phyloP scores from a whole-genome alignment of 441 rosid species.

The Eruca vesicaria region DNA sequence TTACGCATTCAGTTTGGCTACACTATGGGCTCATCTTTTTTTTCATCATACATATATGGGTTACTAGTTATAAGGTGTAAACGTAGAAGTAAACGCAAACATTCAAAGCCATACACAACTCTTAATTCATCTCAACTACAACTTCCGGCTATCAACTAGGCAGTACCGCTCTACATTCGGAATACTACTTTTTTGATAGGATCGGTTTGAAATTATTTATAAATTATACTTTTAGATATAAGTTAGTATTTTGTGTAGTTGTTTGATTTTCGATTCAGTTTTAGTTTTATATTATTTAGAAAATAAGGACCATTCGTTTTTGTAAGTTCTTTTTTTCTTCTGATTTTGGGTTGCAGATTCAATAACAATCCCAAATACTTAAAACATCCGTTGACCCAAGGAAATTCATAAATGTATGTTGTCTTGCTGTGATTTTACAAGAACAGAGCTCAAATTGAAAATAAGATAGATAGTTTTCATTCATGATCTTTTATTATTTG shows the following conservation, averaged over 20 bases:
- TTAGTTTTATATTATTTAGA: too few relatives aligned
- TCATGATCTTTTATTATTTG: not conserved
- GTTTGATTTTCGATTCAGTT: too few relatives aligned
- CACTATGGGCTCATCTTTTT: not conserved
- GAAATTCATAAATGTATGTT: not conserved
- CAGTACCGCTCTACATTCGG: too few relatives aligned
- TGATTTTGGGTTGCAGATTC: too few relatives aligned
- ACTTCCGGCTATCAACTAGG: not conserved
- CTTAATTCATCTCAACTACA: not conserved
- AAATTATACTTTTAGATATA: too few relatives aligned
- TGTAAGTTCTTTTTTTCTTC: too few relatives aligned
- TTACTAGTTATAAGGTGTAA: not conserved
- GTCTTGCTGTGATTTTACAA: not conserved
- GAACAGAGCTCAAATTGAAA: not conserved
- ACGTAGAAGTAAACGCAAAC: not conserved
- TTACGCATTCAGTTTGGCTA: not conserved
- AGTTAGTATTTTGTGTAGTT: too few relatives aligned
- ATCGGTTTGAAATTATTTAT: too few relatives aligned
- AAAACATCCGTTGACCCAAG: not conserved
- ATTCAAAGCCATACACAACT: not conserved
- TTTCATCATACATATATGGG: not conserved
- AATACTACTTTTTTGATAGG: too few relatives aligned
- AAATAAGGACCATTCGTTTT: too few relatives aligned
- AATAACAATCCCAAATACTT: not conserved
- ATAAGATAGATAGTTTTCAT: slow-evolving; percentile 4